Conservation (phyloP, 179 eudicot species). For the Spinacia oleracea region DNA sequence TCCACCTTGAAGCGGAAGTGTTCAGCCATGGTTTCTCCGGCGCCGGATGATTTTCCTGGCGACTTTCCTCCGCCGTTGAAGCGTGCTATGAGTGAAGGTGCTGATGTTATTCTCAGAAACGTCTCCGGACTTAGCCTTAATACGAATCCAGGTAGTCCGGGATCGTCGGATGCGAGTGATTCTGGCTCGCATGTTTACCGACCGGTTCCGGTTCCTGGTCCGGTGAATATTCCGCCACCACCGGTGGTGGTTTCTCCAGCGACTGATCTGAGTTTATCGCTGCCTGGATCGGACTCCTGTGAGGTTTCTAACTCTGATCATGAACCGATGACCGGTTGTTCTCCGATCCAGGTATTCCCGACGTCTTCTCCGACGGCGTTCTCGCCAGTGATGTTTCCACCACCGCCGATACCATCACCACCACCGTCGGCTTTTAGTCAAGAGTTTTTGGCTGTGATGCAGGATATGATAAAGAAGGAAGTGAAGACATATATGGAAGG, state of each 20-base stretch:
- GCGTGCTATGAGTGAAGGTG: constrained; percentile 50
- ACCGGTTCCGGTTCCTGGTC: constrained; percentile 27
- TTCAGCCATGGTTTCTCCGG: constrained; percentile 31
- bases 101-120: constrained; percentile 30
- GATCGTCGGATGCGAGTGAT: constrained; percentile 47
- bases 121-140: constrained; percentile 41
- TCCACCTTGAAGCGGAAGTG: constrained; percentile 46
- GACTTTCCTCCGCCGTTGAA: constrained; percentile 33
- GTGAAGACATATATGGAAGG: constrained; percentile 51
- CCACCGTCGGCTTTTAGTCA: constrained; percentile 20
- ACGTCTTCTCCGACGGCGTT: background rate
- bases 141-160: constrained; percentile 39
- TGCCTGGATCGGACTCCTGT: constrained; percentile 36
- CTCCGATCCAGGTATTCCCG: constrained; percentile 18
- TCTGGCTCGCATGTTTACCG: constrained; percentile 26
- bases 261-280: constrained; percentile 42
- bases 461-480: constrained; percentile 48
- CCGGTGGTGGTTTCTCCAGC: constrained; percentile 13
- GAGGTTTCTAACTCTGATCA: constrained; percentile 8
- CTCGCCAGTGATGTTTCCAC: background rate
- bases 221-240: constrained; percentile 3
- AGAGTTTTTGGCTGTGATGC: constrained; percentile 48
- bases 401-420: background rate
- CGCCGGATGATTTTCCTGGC: constrained; percentile 17
- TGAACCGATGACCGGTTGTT: constrained; percentile 1